Conservation (phyloP, 495 filamentous ascomycete species). For the Aspergillus baeticus region DNA sequence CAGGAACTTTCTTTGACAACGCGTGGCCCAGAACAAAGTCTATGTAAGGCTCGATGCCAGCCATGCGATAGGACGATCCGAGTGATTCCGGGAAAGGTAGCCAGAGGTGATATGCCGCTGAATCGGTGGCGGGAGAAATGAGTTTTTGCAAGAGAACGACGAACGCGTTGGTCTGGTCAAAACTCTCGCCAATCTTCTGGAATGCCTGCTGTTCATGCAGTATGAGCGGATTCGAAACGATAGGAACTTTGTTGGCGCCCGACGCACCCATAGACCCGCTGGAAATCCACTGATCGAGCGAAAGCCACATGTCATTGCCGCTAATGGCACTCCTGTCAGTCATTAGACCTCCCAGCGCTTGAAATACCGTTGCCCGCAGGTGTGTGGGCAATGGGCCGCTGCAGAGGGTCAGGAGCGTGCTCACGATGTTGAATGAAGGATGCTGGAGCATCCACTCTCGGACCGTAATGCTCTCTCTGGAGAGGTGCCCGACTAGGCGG, state of each 20-base stretch:
- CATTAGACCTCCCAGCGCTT: conserved; percentile 64
- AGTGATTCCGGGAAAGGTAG: conserved; percentile 85
- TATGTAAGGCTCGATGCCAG: conserved; percentile 87
- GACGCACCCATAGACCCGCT: conserved; percentile 45
- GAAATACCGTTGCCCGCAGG: conserved; percentile 75
- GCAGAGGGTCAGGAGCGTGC: conserved; percentile 66
- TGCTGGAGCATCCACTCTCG: conserved; percentile 68
- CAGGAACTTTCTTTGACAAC: conserved; percentile 59
- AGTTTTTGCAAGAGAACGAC: conserved; percentile 69
- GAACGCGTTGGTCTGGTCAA: conserved; percentile 82
- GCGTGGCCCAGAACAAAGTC: conserved; percentile 82
- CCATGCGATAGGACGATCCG: conserved; percentile 73
- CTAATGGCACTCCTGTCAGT: conserved; percentile 58
- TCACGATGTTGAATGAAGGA: conserved; percentile 58
- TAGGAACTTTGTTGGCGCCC: conserved; percentile 33
- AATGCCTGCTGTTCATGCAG: conserved; percentile 54
- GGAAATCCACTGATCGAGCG: conserved; percentile 70
- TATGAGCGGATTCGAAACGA: conserved; percentile 37
- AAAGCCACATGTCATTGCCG: conserved; percentile 66
- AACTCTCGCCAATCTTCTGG: conserved; percentile 62
- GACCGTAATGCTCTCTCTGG: conserved; percentile 63
- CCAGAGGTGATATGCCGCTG: conserved; percentile 51
- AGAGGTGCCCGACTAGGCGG: conserved; percentile 77
- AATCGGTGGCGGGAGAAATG: conserved; percentile 56
- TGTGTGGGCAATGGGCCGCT: conserved; percentile 66